phyloP scores from a whole-genome alignment of 164 flowering plant genomes.

The Paratinospora sagittata region DNA sequence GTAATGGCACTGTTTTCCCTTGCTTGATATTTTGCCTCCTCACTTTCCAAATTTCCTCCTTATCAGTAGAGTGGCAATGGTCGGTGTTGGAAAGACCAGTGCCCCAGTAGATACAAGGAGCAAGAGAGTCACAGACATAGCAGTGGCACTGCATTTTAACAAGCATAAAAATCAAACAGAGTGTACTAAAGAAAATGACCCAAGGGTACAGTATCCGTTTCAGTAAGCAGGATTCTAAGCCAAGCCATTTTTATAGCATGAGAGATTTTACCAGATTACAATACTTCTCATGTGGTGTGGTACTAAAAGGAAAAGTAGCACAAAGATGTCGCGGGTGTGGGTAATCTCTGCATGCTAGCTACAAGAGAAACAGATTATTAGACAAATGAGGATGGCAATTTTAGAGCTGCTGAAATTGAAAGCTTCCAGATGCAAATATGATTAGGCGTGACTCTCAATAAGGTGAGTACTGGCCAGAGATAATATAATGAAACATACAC shows the following conservation, averaged over 20 bases:
- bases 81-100: slow-evolving; percentile 38
- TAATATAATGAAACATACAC: no score
- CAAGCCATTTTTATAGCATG: not conserved
- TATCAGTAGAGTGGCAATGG: slow-evolving; percentile 91
- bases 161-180: not conserved
- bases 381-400: not conserved
- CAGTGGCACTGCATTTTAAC: slow-evolving; percentile 79
- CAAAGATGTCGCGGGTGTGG: slow-evolving; percentile 85
- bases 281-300: slow-evolving; percentile 54
- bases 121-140: slow-evolving; percentile 78
- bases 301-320: slow-evolving; percentile 52
- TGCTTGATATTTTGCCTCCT: slow-evolving; percentile 38
- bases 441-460: not conserved
- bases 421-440: not conserved
- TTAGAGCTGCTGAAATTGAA: not conserved
- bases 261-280: slow-evolving; percentile 57
- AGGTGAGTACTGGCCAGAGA: no score
- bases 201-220: not conserved
- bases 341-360: slow-evolving; percentile 94
- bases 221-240: not conserved
- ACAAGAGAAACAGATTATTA: slow-evolving; percentile 17
- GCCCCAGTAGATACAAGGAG: slow-evolving; percentile 84
- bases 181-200: not conserved
- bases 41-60: slow-evolving; percentile 56
- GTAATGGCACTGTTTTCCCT: slow-evolving; percentile 15